Percentiles rank a stretch among this genome's conserved stretches.
phyloP scores from a whole-genome alignment of 495 filamentous ascomycete species.

The Penicillium desertorum region DNA sequence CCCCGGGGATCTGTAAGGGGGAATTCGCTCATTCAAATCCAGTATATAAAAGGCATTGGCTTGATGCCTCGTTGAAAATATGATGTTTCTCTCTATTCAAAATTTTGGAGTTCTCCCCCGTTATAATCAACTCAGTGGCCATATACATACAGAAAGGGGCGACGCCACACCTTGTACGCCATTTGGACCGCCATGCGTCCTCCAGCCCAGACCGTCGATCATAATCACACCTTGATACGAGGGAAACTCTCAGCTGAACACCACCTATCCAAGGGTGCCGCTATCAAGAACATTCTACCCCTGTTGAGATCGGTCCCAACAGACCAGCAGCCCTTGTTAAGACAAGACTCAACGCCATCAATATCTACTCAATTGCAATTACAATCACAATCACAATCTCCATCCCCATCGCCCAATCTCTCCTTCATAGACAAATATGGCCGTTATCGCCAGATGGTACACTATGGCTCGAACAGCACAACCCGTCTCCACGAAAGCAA shows the following conservation, averaged over 20 bases:
- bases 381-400: background rate
- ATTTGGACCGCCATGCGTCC: slow-evolving; percentile 13
- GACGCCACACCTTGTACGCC: slow-evolving; percentile 8
- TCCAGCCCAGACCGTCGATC: slow-evolving; percentile 5
- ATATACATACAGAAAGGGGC: background rate
- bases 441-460: slow-evolving; percentile 31
- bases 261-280: slow-evolving; percentile 2
- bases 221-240: slow-evolving; percentile 20
- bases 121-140: background rate
- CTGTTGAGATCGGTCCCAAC: slow-evolving; percentile 20
- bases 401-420: background rate
- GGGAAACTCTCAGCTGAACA: slow-evolving; percentile 10
- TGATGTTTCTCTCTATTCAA: background rate
- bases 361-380: background rate
- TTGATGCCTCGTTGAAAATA: background rate
- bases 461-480: slow-evolving; percentile 35
- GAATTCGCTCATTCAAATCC: background rate
- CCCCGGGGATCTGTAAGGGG: background rate
- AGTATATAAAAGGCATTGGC: background rate
- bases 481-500: slow-evolving; percentile 29
- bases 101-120: background rate
- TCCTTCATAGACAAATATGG: slow-evolving; percentile 32
- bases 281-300: slow-evolving; percentile 8
- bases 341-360: slow-evolving; percentile 1
- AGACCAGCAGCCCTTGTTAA: slow-evolving; percentile 18